Base-by-base conservation (phyloP, 257 asterid species). In the Solanum habrochaites region DNA sequence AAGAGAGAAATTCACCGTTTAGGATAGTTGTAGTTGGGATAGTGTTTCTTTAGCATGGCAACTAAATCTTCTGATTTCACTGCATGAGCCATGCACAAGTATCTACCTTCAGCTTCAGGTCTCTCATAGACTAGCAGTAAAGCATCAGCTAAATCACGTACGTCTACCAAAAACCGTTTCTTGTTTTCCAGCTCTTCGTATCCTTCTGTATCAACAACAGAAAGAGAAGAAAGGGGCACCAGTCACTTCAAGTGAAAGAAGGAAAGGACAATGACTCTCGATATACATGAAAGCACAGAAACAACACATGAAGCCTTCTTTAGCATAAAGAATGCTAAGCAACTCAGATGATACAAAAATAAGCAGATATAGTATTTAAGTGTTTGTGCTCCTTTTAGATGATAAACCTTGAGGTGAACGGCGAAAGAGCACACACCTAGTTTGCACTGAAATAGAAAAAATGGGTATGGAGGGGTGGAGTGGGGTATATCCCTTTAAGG, bases 71-170 rank as follows among this genome's bases (percentile, higher is more conserved):
- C 90, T 62, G 85, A 27, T 37, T 47, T 85, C 83, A 89, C 25
- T 3, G 25, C 14, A 87, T 93, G 93, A 67, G 95, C 90, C 2
- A 80, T n/a, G 90, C 98, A 95, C 83, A 93, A 78, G 92, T 95
- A 96, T 88, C 97, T 90, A 29, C 98, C 98, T 90, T 93, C 90
- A 69, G 98, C 95, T 85, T 94, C 93, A 3, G 91, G 90, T 56
- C 60, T 90, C 93, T 93, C 97, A 37, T 94, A 95, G 4, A 90
- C 90, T 70, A 96, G 86, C 70, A 91, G 88, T 25, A 95, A 85
- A 15, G 95, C 92, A 85, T 89, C 95, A 66, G 93, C 95, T 60
- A 94, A 92, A 71, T 96, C 99, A 27, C 96, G 94, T 15, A 94
- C 98, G 66, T 96, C 96, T 12, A 96, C 93, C n/a, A 93, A 35